Conservation (phyloP, 495 filamentous ascomycete genomes). For the Oleoguttula mirabilis region DNA sequence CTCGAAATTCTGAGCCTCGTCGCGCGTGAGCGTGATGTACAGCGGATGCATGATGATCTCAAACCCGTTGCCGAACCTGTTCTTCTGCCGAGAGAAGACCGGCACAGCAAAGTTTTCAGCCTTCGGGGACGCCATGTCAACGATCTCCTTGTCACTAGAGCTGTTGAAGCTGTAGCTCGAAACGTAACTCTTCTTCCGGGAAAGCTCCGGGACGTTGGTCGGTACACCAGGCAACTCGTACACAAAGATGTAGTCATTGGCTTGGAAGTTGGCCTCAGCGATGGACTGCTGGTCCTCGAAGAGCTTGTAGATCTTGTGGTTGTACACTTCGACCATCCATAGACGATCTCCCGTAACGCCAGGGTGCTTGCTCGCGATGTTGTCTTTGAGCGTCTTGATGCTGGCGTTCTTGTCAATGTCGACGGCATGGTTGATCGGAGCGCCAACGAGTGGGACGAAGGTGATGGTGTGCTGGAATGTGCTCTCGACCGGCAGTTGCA, state of each 20-base stretch:
- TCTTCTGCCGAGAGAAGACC: slow-evolving; percentile 51
- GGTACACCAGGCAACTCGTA: slow-evolving; percentile 71
- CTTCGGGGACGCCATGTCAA: slow-evolving; percentile 47
- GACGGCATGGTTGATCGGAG: slow-evolving; percentile 60
- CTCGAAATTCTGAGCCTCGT: slow-evolving; percentile 49
- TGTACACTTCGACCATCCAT: slow-evolving; percentile 68
- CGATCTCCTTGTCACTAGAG: slow-evolving; percentile 47
- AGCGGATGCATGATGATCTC: slow-evolving; percentile 42
- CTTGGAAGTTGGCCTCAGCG: slow-evolving; percentile 51
- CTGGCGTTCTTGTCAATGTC: slow-evolving; percentile 76
- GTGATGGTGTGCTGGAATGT: slow-evolving; percentile 59
- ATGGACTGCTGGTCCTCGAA: slow-evolving; percentile 57
- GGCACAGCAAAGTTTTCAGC: slow-evolving; percentile 66
- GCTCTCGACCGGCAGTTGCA: slow-evolving; percentile 77
- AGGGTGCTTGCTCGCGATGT: slow-evolving; percentile 51
- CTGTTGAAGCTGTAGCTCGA: slow-evolving; percentile 33
- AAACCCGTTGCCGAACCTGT: slow-evolving; percentile 15
- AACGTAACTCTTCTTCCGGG: slow-evolving; percentile 34
- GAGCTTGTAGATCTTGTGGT: slow-evolving; percentile 66
- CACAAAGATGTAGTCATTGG: slow-evolving; percentile 54
- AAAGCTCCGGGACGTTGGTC: slow-evolving; percentile 53
- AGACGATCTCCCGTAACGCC: slow-evolving; percentile 44
- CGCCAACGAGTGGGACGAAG: slow-evolving; percentile 56
- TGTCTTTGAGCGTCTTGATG: slow-evolving; percentile 62
- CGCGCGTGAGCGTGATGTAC: slow-evolving; percentile 47